Base-by-base conservation (phyloP, 2,329 filamentous ascomycete genomes). In the Trichoderma oligosporum region DNA sequence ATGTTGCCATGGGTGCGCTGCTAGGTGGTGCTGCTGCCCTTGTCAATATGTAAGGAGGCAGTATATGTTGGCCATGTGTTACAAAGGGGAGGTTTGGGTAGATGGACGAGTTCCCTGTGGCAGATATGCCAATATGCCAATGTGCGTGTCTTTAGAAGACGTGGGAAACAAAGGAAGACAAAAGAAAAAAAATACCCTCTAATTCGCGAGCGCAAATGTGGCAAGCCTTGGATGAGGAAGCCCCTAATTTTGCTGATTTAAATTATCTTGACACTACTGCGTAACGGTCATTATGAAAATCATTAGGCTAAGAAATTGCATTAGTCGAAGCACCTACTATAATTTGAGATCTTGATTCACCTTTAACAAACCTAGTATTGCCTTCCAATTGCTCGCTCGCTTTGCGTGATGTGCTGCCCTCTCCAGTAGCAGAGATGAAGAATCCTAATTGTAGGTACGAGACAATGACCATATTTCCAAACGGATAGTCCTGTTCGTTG, bases 21-120 rank as follows among this genome's bases (percentile, higher is more conserved):
- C 67, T 79, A 47, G 78, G 76, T 22, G 78, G 76, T 63, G 76
- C 74, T 3, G 78, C 75, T 49, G 57, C 77, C 49, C 61, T 78
- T 46, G 71, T 67, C 64, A 78, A 78, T 70, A 57, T 79, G 64
- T 79, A 76, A 35, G 18, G 12, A 4, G n/a, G 44, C 11, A 7
- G 41, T 25, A 18, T 7, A 18, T 8, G 16, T 6, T 27, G 47
- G 7, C n/a, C 8, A 3, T 54, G 5, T 39, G 7, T 27, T 1
- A 27, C 27, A 29, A 35, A n/a, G 7, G 18, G 12, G 27, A 27
- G n/a, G 16, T 7, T 45, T 7, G 9, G 41, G 14, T 3, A n/a
- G 2, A 22, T 8, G 3, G 35, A 16, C 11, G n/a, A n/a, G n/a
- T n/a, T n/a, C n/a, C n/a, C n/a, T n/a, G 7, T 3, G 12, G 22